Evolutionary conservation across 176 grass and related monocot species (phyloP).

Genomic region (Aegilops umbellulata): DNA sequence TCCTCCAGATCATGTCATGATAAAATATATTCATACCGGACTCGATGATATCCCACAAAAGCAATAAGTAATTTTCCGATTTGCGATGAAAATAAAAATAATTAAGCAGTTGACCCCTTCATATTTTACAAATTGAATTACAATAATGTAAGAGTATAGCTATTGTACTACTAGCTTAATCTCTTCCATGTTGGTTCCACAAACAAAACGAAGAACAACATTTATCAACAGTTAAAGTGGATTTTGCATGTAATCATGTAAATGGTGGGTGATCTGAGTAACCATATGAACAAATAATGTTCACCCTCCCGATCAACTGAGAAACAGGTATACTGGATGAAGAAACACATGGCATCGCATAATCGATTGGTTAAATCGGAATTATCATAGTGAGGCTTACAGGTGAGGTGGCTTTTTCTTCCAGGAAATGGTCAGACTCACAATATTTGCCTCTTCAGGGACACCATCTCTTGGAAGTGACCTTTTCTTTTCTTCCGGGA

Average conservation of each 20-base stretch:
- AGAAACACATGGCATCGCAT: conserved; percentile 23
- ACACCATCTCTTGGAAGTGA: background rate
- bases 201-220: conserved; percentile 25
- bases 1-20: background rate
- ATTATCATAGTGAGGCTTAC: conserved; percentile 26
- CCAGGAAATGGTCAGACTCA: conserved; percentile 4
- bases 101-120: background rate
- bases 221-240: conserved; percentile 43
- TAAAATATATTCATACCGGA: background rate
- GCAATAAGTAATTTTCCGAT: background rate
- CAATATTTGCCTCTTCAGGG: conserved; percentile 16
- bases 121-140: conserved; percentile 28
- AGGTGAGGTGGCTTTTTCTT: conserved; percentile 1
- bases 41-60: background rate
- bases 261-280: conserved; percentile 34
- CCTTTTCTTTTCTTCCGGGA: background rate
- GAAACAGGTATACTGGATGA: conserved; percentile 21
- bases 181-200: conserved; percentile 3
- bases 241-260: background rate
- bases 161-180: conserved; percentile 21
- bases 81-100: background rate
- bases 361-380: conserved; percentile 14
- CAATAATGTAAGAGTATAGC: conserved; percentile 20
- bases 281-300: conserved; percentile 39
- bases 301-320: conserved; percentile 30